These are phyloP conservation scores for Danielozyma ontarioensis DNA, from an alignment of 805 yeast species.

Conservation along the genomic window DNA sequence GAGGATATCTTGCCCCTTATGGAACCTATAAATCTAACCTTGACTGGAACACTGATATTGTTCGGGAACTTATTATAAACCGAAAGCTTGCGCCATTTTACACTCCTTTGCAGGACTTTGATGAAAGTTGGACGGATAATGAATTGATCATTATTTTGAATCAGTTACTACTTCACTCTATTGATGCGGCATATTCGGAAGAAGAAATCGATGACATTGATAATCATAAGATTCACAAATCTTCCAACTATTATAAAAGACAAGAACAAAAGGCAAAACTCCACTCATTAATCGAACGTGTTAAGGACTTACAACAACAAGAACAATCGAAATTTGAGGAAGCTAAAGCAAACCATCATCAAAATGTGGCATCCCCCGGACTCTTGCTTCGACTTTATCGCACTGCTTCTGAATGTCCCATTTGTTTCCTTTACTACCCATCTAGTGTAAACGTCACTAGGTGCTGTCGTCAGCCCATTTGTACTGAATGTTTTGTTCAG, in stretches of 20 bases:
- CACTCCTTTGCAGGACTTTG: slow-evolving; percentile 80
- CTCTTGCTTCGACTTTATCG: slow-evolving; percentile 59
- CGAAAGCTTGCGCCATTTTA: slow-evolving; percentile 85
- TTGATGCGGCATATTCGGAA: slow-evolving; percentile 42
- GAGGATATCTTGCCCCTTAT: slow-evolving; percentile 88
- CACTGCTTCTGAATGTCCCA: slow-evolving; percentile 81
- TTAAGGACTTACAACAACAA: slow-evolving; percentile 25
- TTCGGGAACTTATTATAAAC: slow-evolving; percentile 61
- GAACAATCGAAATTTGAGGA: slow-evolving; percentile 32
- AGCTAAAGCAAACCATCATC: slow-evolving; percentile 12
- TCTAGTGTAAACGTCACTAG: slow-evolving; percentile 69
- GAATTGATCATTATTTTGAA: slow-evolving; percentile 50
- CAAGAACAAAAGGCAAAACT: slow-evolving; percentile 45
- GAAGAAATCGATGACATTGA: slow-evolving; percentile 59
- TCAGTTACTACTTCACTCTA: slow-evolving; percentile 53
- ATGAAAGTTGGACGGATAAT: slow-evolving; percentile 64
- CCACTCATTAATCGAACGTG: slow-evolving; percentile 29
- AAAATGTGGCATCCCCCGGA: slow-evolving; percentile 4
- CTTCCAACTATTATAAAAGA: slow-evolving; percentile 41
- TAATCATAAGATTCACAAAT: slow-evolving; percentile 53
- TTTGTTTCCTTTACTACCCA: slow-evolving; percentile 87
- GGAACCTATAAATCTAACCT: slow-evolving; percentile 78
- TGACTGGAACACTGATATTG: slow-evolving; percentile 70
- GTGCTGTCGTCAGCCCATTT: slow-evolving; percentile 90
- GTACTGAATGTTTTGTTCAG: slow-evolving; percentile 96